phyloP scores from a whole-genome alignment of 495 filamentous ascomycete species.

The Oleoguttula mirabilis region DNA sequence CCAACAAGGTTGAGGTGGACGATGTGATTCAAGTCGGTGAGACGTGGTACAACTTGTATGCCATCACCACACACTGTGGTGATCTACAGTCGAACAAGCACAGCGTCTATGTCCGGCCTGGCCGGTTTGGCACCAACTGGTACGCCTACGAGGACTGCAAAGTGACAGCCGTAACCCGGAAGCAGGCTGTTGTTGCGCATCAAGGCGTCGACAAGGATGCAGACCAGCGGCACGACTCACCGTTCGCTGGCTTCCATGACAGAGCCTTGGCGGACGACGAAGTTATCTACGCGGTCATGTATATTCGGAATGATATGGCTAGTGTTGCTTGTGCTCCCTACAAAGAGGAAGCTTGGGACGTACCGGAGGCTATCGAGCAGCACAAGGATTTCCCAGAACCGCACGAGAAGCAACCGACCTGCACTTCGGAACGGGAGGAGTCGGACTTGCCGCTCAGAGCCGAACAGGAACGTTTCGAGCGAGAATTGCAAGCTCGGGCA shows the following conservation, averaged over 20 bases:
- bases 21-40: constrained; percentile 38
- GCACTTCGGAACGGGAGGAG: too few species aligned
- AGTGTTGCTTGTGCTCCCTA: too few species aligned
- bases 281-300: constrained; percentile 49
- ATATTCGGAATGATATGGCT: constrained; percentile 42
- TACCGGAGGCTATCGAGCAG: constrained; percentile 8
- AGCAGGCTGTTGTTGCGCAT: constrained; percentile 43
- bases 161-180: constrained; percentile 46
- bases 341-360: constrained; percentile 12
- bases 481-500: too few species aligned
- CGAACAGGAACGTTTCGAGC: too few species aligned
- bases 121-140: constrained; percentile 46
- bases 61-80: constrained; percentile 50
- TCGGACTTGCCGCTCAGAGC: too few species aligned
- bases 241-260: background rate
- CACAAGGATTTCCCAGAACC: too few species aligned
- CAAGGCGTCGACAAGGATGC: constrained; percentile 29
- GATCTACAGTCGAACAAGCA: constrained; percentile 50
- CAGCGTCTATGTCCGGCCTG: constrained; percentile 49
- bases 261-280: constrained; percentile 25
- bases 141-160: constrained; percentile 47
- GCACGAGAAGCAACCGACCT: too few species aligned
- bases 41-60: constrained; percentile 45
- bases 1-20: constrained; percentile 44
- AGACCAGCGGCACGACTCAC: constrained; percentile 1